These are phyloP conservation scores for Glomus cerebriforme DNA, from an alignment of 192 early-diverging fungal species.

Conservation along the genomic window DNA sequence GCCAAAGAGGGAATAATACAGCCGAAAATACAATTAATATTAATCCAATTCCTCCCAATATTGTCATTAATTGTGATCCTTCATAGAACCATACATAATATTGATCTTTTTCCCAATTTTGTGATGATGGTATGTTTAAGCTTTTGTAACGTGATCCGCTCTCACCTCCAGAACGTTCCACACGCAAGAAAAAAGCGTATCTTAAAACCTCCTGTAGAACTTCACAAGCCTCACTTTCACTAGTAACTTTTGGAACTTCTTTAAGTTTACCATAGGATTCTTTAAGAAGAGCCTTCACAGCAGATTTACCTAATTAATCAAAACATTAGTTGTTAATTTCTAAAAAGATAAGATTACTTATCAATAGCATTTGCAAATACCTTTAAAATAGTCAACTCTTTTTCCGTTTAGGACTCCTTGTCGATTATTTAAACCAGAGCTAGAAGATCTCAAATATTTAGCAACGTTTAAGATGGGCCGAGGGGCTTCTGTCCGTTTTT, in stretches of 20 bases:
- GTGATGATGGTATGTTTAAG: slow-evolving; percentile 57
- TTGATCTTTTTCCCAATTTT: slow-evolving; percentile 74
- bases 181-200: slow-evolving; percentile 76
- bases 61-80: slow-evolving; percentile 77
- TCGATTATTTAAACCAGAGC: slow-evolving; percentile 75
- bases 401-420: slow-evolving; percentile 89
- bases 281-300: slow-evolving; percentile 65
- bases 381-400: slow-evolving; percentile 92
- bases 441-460: slow-evolving; percentile 72
- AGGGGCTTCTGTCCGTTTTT: slow-evolving; percentile 9
- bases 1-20: slow-evolving; percentile 99
- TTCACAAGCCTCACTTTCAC: slow-evolving; percentile 62
- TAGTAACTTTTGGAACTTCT: slow-evolving; percentile 56
- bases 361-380: slow-evolving; percentile 40
- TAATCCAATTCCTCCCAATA: slow-evolving; percentile 78
- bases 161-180: slow-evolving; percentile 61
- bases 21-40: slow-evolving; percentile 82
- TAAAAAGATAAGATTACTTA: slow-evolving; percentile 16
- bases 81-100: slow-evolving; percentile 96
- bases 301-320: slow-evolving; percentile 59
- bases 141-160: slow-evolving; percentile 37
- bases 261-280: slow-evolving; percentile 31
- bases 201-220: slow-evolving; percentile 67
- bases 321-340: slow-evolving; percentile 15
- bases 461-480: slow-evolving; percentile 51